Base-by-base conservation (phyloP, 2,329 filamentous ascomycete genomes). In the Tolypocladium ovalisporum region DNA sequence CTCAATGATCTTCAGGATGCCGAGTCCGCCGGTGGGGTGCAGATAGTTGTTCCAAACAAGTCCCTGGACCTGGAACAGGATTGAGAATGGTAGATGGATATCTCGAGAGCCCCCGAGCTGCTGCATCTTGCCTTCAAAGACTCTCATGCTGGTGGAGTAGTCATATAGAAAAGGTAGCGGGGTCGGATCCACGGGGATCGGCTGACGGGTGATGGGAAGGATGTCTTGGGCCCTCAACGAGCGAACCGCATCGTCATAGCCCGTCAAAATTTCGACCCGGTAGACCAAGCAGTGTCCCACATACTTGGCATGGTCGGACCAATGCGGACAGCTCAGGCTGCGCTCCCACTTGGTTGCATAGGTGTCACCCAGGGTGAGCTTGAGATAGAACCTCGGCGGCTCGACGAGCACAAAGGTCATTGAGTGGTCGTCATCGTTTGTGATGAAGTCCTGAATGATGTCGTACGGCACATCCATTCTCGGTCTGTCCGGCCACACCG, bases 11-110 rank as follows among this genome's bases (percentile, higher is more conserved):
- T 71, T 65, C 1, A 84, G 67, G 6, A 89, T 64, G 1, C 66
- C 60, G 0, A 73, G 52, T 0, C 83, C 80, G 1, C 72, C 79
- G 0, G 65, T 62, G 0, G 87, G 86, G 15, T 82, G 73, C 1
- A 90, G 73, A 56, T 80, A 83, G 27, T 81, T 82, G 62, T 88
- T 87, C 63, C 78, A 75, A 0, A 84, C 82, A 6, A 92, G 70
- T 19, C 77, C 79, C 54, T 87, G 79, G 6, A 89, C 71, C 62
- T 88, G 85, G 63, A 84, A 88, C 7, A 82, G 73, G 1, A 85
- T 64, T 0, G 71, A 66, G 60, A 84, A 89, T 1, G 6, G 80
- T 71, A 57, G 32, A 12, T 82, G 62, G 1, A 61, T 55, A 3
- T 36, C 55, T 52, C 62, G 58, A 32, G 59, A 39, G 51, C 29